Evolutionary conservation across 768 basidiomycete genomes (phyloP).

Genomic region (Hortiboletus campestris): DNA sequence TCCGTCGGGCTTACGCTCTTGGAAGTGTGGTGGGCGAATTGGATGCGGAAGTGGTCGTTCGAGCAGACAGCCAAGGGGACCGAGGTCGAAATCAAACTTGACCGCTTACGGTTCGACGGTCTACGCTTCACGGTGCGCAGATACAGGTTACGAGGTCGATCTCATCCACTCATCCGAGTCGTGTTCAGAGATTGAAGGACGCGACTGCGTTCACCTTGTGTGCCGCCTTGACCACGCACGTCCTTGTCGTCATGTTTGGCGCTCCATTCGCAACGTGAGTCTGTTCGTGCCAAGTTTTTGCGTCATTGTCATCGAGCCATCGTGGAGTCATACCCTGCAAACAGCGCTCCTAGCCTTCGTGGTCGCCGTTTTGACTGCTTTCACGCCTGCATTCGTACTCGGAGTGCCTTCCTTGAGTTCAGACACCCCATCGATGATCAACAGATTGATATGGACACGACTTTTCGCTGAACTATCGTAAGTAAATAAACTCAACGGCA

Average conservation of each 20-base stretch:
- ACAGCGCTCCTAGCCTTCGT: slow-evolving; percentile 72
- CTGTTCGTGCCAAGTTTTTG: background rate
- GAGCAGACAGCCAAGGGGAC: slow-evolving; percentile 40
- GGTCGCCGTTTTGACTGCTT: slow-evolving; percentile 61
- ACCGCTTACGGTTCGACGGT: slow-evolving; percentile 39
- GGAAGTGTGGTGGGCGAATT: slow-evolving; percentile 72
- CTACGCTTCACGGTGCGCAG: slow-evolving; percentile 37
- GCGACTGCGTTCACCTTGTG: slow-evolving; percentile 55
- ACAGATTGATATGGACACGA: slow-evolving; percentile 68
- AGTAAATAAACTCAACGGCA: slow-evolving; percentile 34
- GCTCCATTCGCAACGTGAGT: slow-evolving; percentile 64
- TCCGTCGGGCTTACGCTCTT: slow-evolving; percentile 52
- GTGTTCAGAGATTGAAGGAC: slow-evolving; percentile 45
- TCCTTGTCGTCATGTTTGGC: slow-evolving; percentile 64
- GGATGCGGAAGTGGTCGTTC: slow-evolving; percentile 59
- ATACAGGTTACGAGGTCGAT: slow-evolving; percentile 17
- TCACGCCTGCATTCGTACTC: slow-evolving; percentile 67
- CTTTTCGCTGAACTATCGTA: slow-evolving; percentile 83
- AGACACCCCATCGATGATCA: slow-evolving; percentile 45
- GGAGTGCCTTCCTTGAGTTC: slow-evolving; percentile 54
- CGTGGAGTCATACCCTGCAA: slow-evolving; percentile 47
- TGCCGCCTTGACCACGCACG: slow-evolving; percentile 46
- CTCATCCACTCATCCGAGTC: background rate
- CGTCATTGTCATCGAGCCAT: background rate
- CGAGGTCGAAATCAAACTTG: slow-evolving; percentile 42